Conservation (phyloP, 805 yeast species). For the Ogataea methylovora region DNA sequence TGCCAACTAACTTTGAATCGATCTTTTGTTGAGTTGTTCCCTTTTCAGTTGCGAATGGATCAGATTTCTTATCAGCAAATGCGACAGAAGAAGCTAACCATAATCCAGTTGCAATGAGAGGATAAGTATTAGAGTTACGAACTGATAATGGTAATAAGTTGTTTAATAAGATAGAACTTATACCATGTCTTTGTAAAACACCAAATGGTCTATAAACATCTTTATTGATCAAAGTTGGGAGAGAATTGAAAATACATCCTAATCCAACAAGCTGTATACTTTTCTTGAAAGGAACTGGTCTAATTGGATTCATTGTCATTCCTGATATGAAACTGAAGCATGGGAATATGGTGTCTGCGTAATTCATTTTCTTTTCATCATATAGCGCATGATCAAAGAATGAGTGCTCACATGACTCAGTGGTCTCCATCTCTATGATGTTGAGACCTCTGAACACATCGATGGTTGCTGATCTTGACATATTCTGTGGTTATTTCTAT, state of each 20-base stretch:
- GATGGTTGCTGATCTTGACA: slow-evolving; percentile 6
- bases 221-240: slow-evolving; percentile 7
- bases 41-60: slow-evolving; percentile 19
- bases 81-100: slow-evolving; percentile 20
- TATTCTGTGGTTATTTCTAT: neutral
- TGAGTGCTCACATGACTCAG: slow-evolving; percentile 9
- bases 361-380: slow-evolving; percentile 9
- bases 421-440: slow-evolving; percentile 13
- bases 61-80: slow-evolving; percentile 12
- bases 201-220: slow-evolving; percentile 11
- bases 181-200: slow-evolving; percentile 15
- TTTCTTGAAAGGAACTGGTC: slow-evolving; percentile 6
- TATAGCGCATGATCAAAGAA: slow-evolving; percentile 13
- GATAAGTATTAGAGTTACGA: slow-evolving; percentile 1
- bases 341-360: slow-evolving; percentile 16
- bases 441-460: slow-evolving; percentile 11
- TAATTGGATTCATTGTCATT: slow-evolving; percentile 3
- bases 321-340: slow-evolving; percentile 13
- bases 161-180: slow-evolving; percentile 10
- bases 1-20: slow-evolving; percentile 17
- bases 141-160: slow-evolving; percentile 1
- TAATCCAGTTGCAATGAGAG: slow-evolving; percentile 11
- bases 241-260: slow-evolving; percentile 10
- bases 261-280: slow-evolving; percentile 10
- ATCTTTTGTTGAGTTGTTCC: slow-evolving; percentile 24